Evolutionary conservation across 2,329 filamentous ascomycete genomes (phyloP).

Genomic region (Paecilomyces sp.): DNA sequence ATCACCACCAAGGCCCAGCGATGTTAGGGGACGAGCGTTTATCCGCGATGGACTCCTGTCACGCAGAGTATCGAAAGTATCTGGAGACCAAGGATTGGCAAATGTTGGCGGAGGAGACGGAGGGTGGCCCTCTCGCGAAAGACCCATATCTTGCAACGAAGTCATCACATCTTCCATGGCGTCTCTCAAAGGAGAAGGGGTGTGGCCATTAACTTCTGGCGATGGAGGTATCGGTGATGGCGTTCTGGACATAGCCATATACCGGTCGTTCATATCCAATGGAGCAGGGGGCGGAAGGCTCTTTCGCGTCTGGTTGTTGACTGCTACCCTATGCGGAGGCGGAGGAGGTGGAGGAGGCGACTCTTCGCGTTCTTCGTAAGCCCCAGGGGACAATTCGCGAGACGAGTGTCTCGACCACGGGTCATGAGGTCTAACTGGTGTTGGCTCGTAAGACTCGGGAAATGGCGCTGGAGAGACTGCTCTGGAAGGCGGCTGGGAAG

Average conservation of each 20-base stretch:
- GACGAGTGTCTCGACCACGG: neutral
- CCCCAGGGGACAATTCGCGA: conserved; percentile 12
- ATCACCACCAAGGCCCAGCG: conserved; percentile 59
- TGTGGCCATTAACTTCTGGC: conserved; percentile 60
- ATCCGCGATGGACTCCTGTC: conserved; percentile 25
- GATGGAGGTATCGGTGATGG: conserved; percentile 51
- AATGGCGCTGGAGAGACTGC: conserved; percentile 14
- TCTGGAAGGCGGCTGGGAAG: conserved; percentile 10
- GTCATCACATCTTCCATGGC: conserved; percentile 99
- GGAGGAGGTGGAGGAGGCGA: conserved; percentile 79
- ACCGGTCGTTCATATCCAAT: conserved; percentile 35
- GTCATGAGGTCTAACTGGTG: neutral
- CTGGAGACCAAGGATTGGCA: conserved; percentile 75
- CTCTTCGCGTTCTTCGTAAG: conserved; percentile 49
- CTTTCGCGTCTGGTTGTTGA: conserved; percentile 32
- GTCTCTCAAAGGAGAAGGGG: conserved; percentile 83
- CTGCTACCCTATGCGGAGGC: conserved; percentile 63
- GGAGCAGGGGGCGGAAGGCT: conserved; percentile 23
- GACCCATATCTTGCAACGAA: conserved; percentile 78
- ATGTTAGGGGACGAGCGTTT: conserved; percentile 59
- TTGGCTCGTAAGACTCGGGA: neutral
- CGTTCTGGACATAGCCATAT: conserved; percentile 32
- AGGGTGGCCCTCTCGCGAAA: conserved; percentile 46
- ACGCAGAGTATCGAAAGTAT: conserved; percentile 61
- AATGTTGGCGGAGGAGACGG: conserved; percentile 49